These are phyloP conservation scores for Litsea cubeba DNA, from an alignment of 164 flowering plant genomes.

Conservation along the genomic window DNA sequence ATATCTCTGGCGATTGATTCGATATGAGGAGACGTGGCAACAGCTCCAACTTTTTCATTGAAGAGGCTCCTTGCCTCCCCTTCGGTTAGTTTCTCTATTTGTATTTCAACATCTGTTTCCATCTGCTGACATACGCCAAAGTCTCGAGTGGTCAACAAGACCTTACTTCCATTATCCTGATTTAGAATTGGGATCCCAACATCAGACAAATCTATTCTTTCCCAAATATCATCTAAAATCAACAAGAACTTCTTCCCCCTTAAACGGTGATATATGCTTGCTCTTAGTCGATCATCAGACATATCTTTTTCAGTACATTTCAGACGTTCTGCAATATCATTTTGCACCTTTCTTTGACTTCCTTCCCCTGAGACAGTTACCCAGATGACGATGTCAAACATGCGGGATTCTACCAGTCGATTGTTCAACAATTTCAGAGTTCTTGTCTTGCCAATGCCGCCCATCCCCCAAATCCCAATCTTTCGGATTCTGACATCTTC, in stretches of 20 bases:
- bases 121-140: conserved; percentile 5
- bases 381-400: no score
- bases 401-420: no score
- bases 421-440: no score
- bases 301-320: no score
- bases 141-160: conserved; percentile 7
- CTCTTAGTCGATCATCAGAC: no score
- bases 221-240: conserved; percentile 12
- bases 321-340: no score
- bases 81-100: conserved; percentile 5
- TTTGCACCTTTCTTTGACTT: no score
- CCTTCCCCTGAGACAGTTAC: no score
- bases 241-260: conserved; percentile 6
- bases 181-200: conserved; percentile 5
- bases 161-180: conserved; percentile 4
- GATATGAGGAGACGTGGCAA: not conserved
- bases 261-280: not conserved
- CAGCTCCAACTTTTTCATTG: not conserved
- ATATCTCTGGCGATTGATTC: conserved; percentile 2
- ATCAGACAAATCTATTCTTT: not conserved
- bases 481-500: no score
- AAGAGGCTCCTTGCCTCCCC: conserved; percentile 13
- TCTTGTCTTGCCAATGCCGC: no score
- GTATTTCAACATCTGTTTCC: conserved; percentile 5
- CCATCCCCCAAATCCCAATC: no score